Conservation (phyloP, 768 basidiomycete genomes). For the Auricularia cornea region DNA sequence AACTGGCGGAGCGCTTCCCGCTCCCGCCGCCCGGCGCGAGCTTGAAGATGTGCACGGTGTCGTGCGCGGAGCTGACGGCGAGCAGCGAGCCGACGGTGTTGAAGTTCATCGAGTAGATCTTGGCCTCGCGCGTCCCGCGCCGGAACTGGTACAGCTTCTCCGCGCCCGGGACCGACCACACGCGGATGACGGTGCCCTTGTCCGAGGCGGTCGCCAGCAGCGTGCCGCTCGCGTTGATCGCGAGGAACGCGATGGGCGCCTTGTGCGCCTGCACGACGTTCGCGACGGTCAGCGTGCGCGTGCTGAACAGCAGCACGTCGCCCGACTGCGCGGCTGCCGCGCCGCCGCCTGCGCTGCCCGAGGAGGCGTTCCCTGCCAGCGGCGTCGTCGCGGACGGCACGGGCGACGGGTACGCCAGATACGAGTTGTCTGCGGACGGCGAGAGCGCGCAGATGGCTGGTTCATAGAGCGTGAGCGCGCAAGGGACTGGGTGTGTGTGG, state of each 20-base stretch:
- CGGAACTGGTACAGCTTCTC: conserved; percentile 96
- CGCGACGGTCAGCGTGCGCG: conserved; percentile 79
- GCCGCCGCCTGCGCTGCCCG: conserved; percentile 32
- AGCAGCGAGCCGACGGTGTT: conserved; percentile 77
- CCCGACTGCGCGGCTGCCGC: conserved; percentile 44
- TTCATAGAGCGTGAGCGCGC: too few relatives aligned
- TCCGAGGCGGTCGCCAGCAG: conserved; percentile 89
- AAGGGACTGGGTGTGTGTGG: too few relatives aligned
- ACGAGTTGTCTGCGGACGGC: conserved; percentile 86
- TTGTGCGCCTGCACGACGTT: conserved; percentile 99
- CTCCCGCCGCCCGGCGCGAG: conserved; percentile 32
- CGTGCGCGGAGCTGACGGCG: conserved; percentile 85
- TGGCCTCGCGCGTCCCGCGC: conserved; percentile 76
- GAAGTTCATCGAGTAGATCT: conserved; percentile 80
- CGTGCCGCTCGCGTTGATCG: conserved; percentile 80
- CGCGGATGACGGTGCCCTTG: conserved; percentile 94
- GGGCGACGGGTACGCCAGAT: conserved; percentile 93
- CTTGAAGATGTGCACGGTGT: conserved; percentile 96
- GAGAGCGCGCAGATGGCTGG: conserved; percentile 91
- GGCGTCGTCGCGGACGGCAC: conserved; percentile 73
- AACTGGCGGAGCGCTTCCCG: conserved; percentile 10
- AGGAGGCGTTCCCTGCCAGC: conserved; percentile 33
- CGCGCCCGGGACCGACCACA: conserved; percentile 83
- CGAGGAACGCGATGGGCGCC: conserved; percentile 77
- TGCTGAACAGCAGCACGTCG: conserved; percentile 93